These are phyloP conservation scores for Tritrichomonas musculus DNA, from an alignment of 208 protist species.

Conservation along the genomic window DNA sequence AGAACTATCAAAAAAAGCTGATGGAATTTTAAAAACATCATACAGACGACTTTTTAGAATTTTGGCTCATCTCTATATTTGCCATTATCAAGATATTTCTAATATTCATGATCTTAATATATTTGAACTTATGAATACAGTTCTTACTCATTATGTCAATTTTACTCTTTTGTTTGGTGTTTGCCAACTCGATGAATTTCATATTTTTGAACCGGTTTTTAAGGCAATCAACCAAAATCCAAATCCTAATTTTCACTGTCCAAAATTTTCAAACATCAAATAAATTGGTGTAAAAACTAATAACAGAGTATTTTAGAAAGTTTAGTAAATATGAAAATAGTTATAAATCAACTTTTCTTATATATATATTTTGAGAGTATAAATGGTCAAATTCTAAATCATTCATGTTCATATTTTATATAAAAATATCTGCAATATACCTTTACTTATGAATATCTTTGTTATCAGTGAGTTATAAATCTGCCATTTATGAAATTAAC, in stretches of 20 bases:
- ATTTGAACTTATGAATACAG: neutral
- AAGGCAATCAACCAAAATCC: neutral
- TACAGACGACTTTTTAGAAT: neutral
- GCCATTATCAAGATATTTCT: conserved; percentile 24
- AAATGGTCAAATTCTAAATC: too few species aligned
- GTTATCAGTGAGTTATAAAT: too few species aligned
- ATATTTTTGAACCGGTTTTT: neutral
- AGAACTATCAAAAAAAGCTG: neutral
- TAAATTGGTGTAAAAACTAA: neutral
- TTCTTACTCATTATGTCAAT: neutral
- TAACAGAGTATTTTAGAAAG: neutral
- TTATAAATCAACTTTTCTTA: too few species aligned
- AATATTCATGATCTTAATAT: neutral
- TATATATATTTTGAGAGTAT: too few species aligned
- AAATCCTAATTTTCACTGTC: neutral
- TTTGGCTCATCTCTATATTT: neutral
- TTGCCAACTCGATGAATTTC: neutral
- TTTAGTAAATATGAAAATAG: neutral
- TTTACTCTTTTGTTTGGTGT: neutral
- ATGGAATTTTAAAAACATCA: neutral
- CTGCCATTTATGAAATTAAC: too few species aligned
- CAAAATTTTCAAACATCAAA: neutral
- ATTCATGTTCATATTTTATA: too few species aligned
- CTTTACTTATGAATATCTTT: too few species aligned
- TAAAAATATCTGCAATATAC: too few species aligned